Evolutionary conservation across 306 rosid species (phyloP), one percentile per base, ranked within the genome.

Genomic region (Inga laurina): DNA sequence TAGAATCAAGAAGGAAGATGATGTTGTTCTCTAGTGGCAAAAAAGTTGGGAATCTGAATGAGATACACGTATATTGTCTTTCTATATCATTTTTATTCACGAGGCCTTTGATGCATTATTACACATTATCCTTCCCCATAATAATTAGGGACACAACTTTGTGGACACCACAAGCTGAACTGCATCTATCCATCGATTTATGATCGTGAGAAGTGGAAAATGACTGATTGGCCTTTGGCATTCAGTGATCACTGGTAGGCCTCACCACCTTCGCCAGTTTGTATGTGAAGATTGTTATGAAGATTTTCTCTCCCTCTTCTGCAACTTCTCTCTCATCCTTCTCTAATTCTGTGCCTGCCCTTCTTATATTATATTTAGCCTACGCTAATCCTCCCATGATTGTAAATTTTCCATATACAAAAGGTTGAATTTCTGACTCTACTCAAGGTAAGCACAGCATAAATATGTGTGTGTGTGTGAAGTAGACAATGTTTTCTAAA

Each of bases 381-480:
- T 5, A 6, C 8, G 8, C 43, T 39, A 39, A 39, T 39, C 43
- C 43, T 39, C 43, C 43, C 43, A 39, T 6, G 43, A 39, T 6
- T 39, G 43, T 39, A 39, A 39, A 39, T 39, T 39, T 39, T 39
- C 43, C 43, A 39, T 39, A 6, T 88, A 91, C 76, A 15, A 15
- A 15, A 14, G 56, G 56, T 15, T 14, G 56, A 76, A 41, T 54
- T 43, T 34, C 32, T 30, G 43, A 57, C 44, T 32, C 72, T 30
- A 56, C 41, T 34, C 76, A 67, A 67, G 56, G 44, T n/a, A 68
- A 56, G 35, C 16, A 56, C 67, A 65, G 51, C 46, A 65, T 32
- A 37, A 37, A 39, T 39, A 39, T 39, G 43, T 39, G 43, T 39
- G 41, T 39, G 41, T 35, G 4, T 37, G 41, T 5, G 41, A 37